Conservation (phyloP, 306 rosid genomes). For the Alnus rubra region DNA sequence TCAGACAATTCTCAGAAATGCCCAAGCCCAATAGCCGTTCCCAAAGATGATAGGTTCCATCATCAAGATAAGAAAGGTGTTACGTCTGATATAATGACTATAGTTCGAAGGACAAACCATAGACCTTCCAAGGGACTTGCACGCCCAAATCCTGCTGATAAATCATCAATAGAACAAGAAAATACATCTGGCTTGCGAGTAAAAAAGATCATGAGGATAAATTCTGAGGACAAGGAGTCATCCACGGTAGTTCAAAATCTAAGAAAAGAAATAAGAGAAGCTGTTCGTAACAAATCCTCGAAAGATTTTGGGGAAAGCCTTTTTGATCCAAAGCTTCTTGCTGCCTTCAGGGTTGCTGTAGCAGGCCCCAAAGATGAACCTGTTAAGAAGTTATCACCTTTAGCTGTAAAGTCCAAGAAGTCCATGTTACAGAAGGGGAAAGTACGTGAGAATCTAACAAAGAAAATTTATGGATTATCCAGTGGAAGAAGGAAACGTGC, state of each 20-base stretch:
- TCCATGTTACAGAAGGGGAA: slow-evolving; percentile 83
- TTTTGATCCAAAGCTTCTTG: slow-evolving; percentile 91
- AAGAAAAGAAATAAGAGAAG: slow-evolving; percentile 91
- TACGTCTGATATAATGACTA: slow-evolving; percentile 62
- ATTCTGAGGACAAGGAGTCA: slow-evolving; percentile 69
- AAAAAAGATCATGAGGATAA: slow-evolving; percentile 94
- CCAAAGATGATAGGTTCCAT: slow-evolving; percentile 31
- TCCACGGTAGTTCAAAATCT: slow-evolving; percentile 71
- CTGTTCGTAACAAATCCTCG: slow-evolving; percentile 67
- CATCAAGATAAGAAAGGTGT: slow-evolving; percentile 37
- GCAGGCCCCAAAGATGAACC: slow-evolving; percentile 74
- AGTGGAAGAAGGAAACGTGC: slow-evolving; percentile 93
- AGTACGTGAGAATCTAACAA: slow-evolving; percentile 85
- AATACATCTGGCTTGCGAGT: slow-evolving; percentile 76
- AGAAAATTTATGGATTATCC: slow-evolving; percentile 73
- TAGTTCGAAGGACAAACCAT: slow-evolving; percentile 62
- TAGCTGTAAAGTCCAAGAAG: slow-evolving; percentile 73
- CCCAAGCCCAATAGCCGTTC: slow-evolving; percentile 32
- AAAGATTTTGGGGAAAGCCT: slow-evolving; percentile 65
- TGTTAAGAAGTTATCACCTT: slow-evolving; percentile 56
- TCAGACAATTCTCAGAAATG: slow-evolving; percentile 37
- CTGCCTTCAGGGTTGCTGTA: slow-evolving; percentile 86
- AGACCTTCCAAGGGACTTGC: slow-evolving; percentile 50
- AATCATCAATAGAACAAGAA: slow-evolving; percentile 52
- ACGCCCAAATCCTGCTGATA: slow-evolving; percentile 34